Evolutionary conservation across 768 basidiomycete species (phyloP).

Genomic region (Piloderma croceum): DNA sequence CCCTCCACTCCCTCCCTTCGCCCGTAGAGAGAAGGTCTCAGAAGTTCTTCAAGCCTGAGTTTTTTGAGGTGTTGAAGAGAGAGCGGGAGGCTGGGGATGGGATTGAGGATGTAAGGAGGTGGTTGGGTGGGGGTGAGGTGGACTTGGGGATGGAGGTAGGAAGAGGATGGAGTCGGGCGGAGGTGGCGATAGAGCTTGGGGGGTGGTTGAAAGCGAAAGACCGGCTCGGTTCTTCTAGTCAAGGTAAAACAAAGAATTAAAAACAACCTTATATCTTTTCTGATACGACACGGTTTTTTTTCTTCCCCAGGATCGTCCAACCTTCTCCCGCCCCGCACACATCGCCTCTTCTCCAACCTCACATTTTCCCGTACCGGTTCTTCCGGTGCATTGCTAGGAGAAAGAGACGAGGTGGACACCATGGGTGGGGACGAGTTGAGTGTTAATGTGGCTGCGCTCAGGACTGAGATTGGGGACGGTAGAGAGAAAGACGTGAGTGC

Average conservation of each 20-base stretch:
- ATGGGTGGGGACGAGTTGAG: slow-evolving; percentile 12
- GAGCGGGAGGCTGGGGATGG: slow-evolving; percentile 59
- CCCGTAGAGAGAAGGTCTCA: slow-evolving; percentile 79
- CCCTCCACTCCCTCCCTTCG: slow-evolving; percentile 80
- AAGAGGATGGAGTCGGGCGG: slow-evolving; percentile 46
- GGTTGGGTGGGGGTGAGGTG: slow-evolving; percentile 38
- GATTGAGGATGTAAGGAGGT: slow-evolving; percentile 47
- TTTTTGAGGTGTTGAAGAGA: slow-evolving; percentile 60
- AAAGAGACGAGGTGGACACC: slow-evolving; percentile 11
- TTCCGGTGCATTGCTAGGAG: slow-evolving; percentile 19
- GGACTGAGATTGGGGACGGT: slow-evolving; percentile 24
- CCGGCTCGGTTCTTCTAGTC: slow-evolving; percentile 15
- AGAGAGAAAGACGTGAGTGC: no score
- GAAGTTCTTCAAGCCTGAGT: slow-evolving; percentile 81
- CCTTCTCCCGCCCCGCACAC: slow-evolving; percentile 20
- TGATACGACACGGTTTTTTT: background rate
- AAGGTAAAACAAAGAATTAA: no score
- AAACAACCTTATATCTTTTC: no score
- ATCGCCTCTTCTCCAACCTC: slow-evolving; percentile 49
- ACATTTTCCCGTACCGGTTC: slow-evolving; percentile 30
- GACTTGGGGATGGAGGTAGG: slow-evolving; percentile 20
- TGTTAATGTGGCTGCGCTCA: slow-evolving; percentile 32
- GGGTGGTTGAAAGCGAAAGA: slow-evolving; percentile 51
- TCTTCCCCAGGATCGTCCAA: background rate
- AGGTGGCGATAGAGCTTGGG: slow-evolving; percentile 54